phyloP scores from a whole-genome alignment of 305 asterid species.

The Nicotiana rustica region DNA sequence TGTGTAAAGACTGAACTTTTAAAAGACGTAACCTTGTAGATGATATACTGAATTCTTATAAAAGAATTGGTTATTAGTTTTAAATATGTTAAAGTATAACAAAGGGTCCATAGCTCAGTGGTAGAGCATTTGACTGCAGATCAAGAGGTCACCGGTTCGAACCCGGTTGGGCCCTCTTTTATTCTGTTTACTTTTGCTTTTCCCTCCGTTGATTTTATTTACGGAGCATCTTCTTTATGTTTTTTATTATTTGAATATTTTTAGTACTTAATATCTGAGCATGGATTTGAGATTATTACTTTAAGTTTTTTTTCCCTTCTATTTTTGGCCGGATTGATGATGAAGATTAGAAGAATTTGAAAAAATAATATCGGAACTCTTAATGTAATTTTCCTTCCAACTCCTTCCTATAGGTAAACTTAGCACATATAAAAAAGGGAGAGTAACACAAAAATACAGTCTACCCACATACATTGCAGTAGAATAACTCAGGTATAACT shows the following conservation, averaged over 20 bases:
- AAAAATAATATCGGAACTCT: neutral
- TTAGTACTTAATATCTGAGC: neutral
- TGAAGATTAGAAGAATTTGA: neutral
- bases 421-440: neutral
- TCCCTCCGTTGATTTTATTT: neutral
- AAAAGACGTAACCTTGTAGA: neutral
- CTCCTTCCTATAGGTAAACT: neutral
- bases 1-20: neutral
- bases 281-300: neutral
- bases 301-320: too few relatives aligned
- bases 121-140: slow-evolving; percentile 99
- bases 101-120: slow-evolving; percentile 98
- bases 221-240: neutral
- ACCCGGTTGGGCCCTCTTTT: slow-evolving; percentile 86
- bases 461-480: too few relatives aligned
- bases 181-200: neutral
- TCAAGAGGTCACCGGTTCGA: slow-evolving; percentile 99
- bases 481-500: too few relatives aligned
- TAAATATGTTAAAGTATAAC: rapidly evolving
- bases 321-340: neutral
- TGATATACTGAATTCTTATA: neutral
- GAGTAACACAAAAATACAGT: too few relatives aligned
- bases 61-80: too few relatives aligned
- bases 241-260: neutral
- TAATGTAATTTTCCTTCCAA: too few relatives aligned